Conservation (phyloP, 1,284 basidiomycete species). For the Exsudoporus floridanus region DNA sequence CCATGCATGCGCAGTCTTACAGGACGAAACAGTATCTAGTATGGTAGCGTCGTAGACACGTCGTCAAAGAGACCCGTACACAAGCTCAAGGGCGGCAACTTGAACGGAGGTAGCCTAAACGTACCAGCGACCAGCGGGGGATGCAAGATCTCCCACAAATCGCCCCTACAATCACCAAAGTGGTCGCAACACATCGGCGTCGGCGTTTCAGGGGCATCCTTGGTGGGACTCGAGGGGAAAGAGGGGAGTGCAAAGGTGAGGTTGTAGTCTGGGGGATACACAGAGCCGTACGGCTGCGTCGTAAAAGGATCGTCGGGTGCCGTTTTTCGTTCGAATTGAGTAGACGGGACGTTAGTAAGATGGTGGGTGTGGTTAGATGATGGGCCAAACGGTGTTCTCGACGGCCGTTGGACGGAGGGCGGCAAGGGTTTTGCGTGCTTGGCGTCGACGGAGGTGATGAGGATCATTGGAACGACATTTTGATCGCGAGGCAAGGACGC, state of each 20-base stretch:
- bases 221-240: not conserved
- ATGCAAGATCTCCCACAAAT: constrained; percentile 31
- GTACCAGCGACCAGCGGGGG: constrained; percentile 20
- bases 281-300: not conserved
- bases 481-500: not conserved
- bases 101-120: constrained; percentile 30
- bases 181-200: constrained; percentile 27
- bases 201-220: constrained; percentile 24
- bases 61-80: constrained; percentile 18
- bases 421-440: constrained; percentile 26
- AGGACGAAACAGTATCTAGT: not conserved
- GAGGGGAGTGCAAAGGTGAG: constrained; percentile 19
- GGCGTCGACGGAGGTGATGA: constrained; percentile 30
- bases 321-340: not conserved
- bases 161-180: constrained; percentile 25
- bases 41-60: not conserved
- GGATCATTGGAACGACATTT: constrained; percentile 21
- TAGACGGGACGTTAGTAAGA: not conserved
- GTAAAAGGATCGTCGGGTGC: constrained; percentile 25
- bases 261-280: not conserved
- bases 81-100: constrained; percentile 25
- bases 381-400: constrained; percentile 17
- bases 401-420: constrained; percentile 9
- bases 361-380: constrained; percentile 11
- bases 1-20: not conserved